Evolutionary conservation across 306 rosid genomes (phyloP), one percentile per base, ranked within the genome.

Genomic region (Rubus parviflorus): DNA sequence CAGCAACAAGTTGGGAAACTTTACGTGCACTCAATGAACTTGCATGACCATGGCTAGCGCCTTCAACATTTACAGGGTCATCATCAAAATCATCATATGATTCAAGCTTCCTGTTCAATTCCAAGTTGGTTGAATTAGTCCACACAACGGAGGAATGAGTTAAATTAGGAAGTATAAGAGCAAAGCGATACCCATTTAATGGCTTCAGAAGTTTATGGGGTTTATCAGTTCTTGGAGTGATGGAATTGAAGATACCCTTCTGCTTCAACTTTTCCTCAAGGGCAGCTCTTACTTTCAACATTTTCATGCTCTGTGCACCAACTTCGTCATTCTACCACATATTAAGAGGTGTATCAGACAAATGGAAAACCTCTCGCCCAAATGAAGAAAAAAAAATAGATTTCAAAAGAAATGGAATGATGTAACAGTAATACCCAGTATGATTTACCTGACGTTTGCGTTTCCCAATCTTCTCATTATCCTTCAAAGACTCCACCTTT

Each of bases 81-180:
- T 94, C 98, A 76, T 85, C 90, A 87, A 90, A 92, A 89, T 92
- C 98, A 70, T 87, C 90, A 81, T 83, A 83, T 0, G 95, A 88
- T 75, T 87, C 93, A 2, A 92, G 97, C 85, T 74, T 88, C 79
- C 97, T 94, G 87, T 73, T 64, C 40, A 75, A 75, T 73, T 71
- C 53, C 75, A 80, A 71, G n/a, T 60, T 60, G 61, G 62, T 46
- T 45, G 42, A 83, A 75, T 86, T 68, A 83, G 82, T 80, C 56
- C 51, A 53, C 66, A 73, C 54, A 80, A 56, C 69, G 60, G 23
- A 72, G 15, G 41, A 74, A 81, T 56, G 78, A 72, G 60, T 62
- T 35, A 47, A 25, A 38, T 2, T 25, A 70, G 58, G 11, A 60
- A 52, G 37, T 40, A 71, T 51, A 69, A 61, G 72, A 51, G 48